Conservation (phyloP, 1,284 basidiomycete genomes). For the Sutorius eximius region DNA sequence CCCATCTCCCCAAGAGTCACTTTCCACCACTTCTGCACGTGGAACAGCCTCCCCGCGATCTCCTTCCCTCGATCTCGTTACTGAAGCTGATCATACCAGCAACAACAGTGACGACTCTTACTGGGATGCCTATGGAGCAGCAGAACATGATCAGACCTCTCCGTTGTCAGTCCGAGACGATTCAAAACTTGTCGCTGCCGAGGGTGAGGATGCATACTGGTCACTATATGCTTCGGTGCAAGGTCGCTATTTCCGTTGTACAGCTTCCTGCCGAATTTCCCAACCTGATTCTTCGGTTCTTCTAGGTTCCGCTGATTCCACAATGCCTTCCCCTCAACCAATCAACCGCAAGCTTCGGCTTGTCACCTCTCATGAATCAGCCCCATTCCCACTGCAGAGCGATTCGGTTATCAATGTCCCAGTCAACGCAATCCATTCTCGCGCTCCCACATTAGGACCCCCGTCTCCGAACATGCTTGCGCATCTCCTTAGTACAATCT, state of each 20-base stretch:
- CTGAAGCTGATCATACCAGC: constrained; percentile 17
- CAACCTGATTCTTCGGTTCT: constrained; percentile 5
- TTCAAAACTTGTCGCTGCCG: not conserved
- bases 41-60: not conserved
- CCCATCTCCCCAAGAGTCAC: constrained; percentile 42
- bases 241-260: constrained; percentile 43
- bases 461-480: constrained; percentile 29
- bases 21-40: constrained; percentile 12
- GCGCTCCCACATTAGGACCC: constrained; percentile 10
- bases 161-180: not conserved
- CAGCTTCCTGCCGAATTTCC: not conserved
- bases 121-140: constrained; percentile 60
- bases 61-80: constrained; percentile 14
- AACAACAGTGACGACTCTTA: constrained; percentile 54
- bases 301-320: constrained; percentile 34
- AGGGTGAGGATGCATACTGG: constrained; percentile 70
- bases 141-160: constrained; percentile 33
- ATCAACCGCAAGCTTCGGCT: constrained; percentile 20
- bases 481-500: constrained; percentile 28
- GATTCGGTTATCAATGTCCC: constrained; percentile 23
- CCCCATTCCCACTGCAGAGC: constrained; percentile 3
- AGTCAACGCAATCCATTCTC: constrained; percentile 16
- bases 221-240: constrained; percentile 67
- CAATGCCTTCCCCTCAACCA: constrained; percentile 31
- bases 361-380: not conserved